A percentile compares a stretch with the other conserved stretches of the same genome.
Conservation (phyloP, 495 filamentous ascomycete species). For the Cetradonia linearis region DNA sequence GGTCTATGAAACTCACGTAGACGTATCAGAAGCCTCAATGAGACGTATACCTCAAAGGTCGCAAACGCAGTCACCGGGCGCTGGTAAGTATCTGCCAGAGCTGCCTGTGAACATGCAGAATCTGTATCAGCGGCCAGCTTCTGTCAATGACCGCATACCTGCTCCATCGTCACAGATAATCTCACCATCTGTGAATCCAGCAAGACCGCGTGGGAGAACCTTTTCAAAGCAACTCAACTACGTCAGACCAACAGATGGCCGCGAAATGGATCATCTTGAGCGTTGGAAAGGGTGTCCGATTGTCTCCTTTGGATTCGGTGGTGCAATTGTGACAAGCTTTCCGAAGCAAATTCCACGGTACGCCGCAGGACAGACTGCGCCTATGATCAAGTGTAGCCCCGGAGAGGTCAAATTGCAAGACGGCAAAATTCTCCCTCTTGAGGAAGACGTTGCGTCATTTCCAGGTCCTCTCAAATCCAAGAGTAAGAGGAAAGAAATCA, state of each 20-base stretch:
- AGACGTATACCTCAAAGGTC: conserved; percentile 57
- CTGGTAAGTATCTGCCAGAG: conserved; percentile 40
- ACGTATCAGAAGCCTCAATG: conserved; percentile 32
- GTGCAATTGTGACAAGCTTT: conserved; percentile 71
- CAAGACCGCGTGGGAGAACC: conserved; percentile 19
- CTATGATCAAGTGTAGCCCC: conserved; percentile 72
- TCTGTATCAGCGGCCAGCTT: conserved; percentile 56
- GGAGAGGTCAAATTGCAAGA: conserved; percentile 71
- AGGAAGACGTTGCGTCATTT: conserved; percentile 65
- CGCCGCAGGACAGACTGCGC: conserved; percentile 54
- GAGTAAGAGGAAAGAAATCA: conserved; percentile 86
- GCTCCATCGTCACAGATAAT: background rate
- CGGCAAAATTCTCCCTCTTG: conserved; percentile 56
- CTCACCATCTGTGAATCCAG: background rate
- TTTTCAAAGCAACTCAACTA: conserved; percentile 42
- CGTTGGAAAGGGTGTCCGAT: conserved; percentile 86
- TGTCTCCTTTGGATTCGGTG: conserved; percentile 81
- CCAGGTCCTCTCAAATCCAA: conserved; percentile 84
- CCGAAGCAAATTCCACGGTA: conserved; percentile 84
- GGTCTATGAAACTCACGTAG: conserved; percentile 29
- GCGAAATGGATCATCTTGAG: conserved; percentile 64
- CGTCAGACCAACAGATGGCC: conserved; percentile 66
- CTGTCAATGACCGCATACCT: conserved; percentile 38
- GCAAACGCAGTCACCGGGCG: conserved; percentile 76
- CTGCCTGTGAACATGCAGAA: conserved; percentile 37